A percentile compares a stretch with the other conserved stretches of the same genome.
Evolutionary conservation across 1,284 basidiomycete species (phyloP).

Genomic region (Naganishia cerealis): DNA sequence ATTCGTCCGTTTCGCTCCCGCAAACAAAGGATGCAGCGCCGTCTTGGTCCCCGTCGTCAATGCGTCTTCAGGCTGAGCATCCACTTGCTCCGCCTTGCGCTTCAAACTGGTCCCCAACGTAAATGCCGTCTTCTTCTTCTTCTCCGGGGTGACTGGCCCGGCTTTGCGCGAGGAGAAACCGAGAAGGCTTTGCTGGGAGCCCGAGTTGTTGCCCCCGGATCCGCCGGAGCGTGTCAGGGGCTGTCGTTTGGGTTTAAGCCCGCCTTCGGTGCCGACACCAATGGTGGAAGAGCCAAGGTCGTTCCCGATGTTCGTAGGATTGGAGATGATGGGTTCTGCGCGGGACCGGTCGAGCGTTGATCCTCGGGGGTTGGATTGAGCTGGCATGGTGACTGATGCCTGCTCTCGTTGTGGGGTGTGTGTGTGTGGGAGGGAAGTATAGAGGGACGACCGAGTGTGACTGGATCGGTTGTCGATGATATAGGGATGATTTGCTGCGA

Average conservation of each 20-base stretch:
- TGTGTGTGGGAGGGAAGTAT: neutral
- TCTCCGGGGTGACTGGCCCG: constrained; percentile 24
- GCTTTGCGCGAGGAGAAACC: constrained; percentile 21
- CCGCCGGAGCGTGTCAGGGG: constrained; percentile 3
- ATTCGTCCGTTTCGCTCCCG: neutral
- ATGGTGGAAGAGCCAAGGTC: constrained; percentile 8
- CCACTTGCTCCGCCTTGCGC: neutral
- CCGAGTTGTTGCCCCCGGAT: neutral
- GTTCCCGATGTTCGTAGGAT: neutral
- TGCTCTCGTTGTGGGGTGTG: neutral
- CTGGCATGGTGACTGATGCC: constrained; percentile 2
- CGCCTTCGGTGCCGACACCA: constrained; percentile 2
- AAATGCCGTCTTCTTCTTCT: neutral
- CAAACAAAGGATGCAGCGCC: constrained; percentile 6
- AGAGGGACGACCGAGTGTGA: neutral
- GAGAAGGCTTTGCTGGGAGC: constrained; percentile 13
- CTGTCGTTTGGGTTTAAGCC: neutral
- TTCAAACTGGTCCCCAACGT: neutral
- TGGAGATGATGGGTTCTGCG: neutral
- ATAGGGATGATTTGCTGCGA: too few relatives aligned
- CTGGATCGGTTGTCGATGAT: neutral
- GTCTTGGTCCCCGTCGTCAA: neutral
- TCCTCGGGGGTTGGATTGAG: neutral
- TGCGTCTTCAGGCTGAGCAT: neutral
- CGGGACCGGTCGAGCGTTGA: constrained; percentile 15